Base-by-base conservation (phyloP, 768 basidiomycete genomes). In the Psilocybe cyanescens region DNA sequence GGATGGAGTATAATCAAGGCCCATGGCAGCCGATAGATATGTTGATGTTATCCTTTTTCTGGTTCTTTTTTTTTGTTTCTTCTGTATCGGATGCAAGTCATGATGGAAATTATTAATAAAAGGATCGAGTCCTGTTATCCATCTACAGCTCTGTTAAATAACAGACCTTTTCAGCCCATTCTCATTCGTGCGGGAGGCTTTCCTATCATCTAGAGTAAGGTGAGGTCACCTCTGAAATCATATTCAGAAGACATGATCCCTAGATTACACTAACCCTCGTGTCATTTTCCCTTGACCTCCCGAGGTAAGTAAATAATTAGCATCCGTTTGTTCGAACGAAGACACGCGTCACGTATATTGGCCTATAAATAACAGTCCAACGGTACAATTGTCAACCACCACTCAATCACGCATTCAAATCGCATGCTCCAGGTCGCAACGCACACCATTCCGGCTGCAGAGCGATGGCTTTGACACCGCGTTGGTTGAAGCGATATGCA, bases 361-460 rank as follows among this genome's bases (percentile, higher is more conserved):
- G 24, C 8, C 24, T 17, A n/a, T 51, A 24, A 30, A 16, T 6
- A 30, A 6, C 7, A 30, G 6, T 17, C 28, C 33, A 52, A 29
- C 11, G 8, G 9, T 24, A 30, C 6, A 39, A 37, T n/a, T 12
- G 24, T 28, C 6, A 33, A 16, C 39, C 41, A n/a, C 11, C 41
- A n/a, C 41, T n/a, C 14, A 44, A 31, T 72, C 58, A 86, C 52
- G 73, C 74, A 59, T 68, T 71, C 58, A 86, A 53, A 72, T 89
- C 83, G 67, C 88, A 89, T 17, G 71, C 74, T 24, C 81, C 82
- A 2, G 88, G 85, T 9, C 88, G 75, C 49, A 92, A 68, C 5
- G 87, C 90, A 71, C 90, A 92, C 86, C 86, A 92, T 62, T 84
- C 70, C 0, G 91, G 91, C 71, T 92, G 90, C 24, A 92, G 73